phyloP scores from a whole-genome alignment of 371 early-diverging fungal genomes.

The Rhizopus arrhizus region DNA sequence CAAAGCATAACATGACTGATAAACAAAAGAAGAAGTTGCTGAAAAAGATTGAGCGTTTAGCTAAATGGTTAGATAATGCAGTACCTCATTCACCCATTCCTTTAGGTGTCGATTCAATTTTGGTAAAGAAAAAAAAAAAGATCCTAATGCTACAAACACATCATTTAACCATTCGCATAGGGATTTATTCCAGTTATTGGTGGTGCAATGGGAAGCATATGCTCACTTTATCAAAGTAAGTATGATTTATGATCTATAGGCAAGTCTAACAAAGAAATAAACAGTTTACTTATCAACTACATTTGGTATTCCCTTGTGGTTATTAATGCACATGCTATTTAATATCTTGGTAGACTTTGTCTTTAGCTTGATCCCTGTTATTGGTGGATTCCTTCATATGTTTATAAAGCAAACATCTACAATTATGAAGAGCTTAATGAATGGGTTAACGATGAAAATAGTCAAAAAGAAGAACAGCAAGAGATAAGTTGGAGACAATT shows the following conservation, averaged over 20 bases:
- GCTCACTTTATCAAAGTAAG: constrained; percentile 41
- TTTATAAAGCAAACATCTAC: constrained; percentile 52
- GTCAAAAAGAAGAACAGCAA: neutral
- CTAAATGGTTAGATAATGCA: constrained; percentile 47
- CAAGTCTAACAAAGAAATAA: neutral
- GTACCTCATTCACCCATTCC: constrained; percentile 51
- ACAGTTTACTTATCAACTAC: constrained; percentile 41
- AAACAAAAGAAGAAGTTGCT: constrained; percentile 28
- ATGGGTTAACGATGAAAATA: constrained; percentile 8
- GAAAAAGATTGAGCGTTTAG: constrained; percentile 30
- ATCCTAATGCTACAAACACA: neutral
- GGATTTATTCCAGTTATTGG: constrained; percentile 49
- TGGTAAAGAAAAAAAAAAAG: constrained; percentile 17
- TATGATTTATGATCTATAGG: neutral
- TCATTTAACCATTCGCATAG: constrained; percentile 8
- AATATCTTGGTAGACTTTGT: constrained; percentile 40
- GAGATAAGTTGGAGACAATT: constrained; percentile 20
- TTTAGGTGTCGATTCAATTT: constrained; percentile 46
- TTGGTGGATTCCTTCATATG: constrained; percentile 41
- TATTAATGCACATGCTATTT: constrained; percentile 41
- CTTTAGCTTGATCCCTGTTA: constrained; percentile 39
- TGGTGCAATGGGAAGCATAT: constrained; percentile 31
- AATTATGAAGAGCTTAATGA: constrained; percentile 35
- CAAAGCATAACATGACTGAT: constrained; percentile 26
- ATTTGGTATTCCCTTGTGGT: constrained; percentile 53